A percentile compares a stretch with the other conserved stretches of the same genome.
These are phyloP conservation scores for Neospermospora avenae DNA, from an alignment of 2,329 filamentous ascomycete species.

Conservation along the genomic window DNA sequence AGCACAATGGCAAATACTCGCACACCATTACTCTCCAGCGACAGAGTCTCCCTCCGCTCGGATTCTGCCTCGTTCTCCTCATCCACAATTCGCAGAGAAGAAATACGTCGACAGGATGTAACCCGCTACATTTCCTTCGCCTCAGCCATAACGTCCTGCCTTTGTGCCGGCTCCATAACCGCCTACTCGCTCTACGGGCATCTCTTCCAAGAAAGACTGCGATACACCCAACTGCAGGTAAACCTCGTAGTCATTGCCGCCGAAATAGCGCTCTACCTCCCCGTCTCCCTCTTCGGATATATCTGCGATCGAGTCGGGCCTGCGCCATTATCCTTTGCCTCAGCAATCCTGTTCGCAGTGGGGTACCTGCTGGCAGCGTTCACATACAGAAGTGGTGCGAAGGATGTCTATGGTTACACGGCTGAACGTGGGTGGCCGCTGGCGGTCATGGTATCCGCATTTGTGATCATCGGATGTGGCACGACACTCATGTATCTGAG, in stretches of 20 bases:
- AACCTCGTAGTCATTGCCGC: conserved; percentile 86
- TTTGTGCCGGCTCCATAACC: conserved; percentile 88
- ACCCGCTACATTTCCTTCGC: conserved; percentile 47
- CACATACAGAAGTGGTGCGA: conserved; percentile 61
- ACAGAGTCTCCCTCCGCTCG: conserved; percentile 20
- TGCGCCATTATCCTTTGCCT: conserved; percentile 68
- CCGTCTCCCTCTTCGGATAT: conserved; percentile 86
- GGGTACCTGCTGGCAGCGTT: conserved; percentile 84
- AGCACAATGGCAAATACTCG: conserved; percentile 23
- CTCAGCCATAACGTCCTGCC: conserved; percentile 52
- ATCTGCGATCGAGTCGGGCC: conserved; percentile 87
- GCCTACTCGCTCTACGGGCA: conserved; percentile 94
- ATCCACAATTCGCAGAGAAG: conserved; percentile 17
- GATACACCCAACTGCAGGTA: conserved; percentile 88
- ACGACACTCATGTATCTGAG: conserved; percentile 88
- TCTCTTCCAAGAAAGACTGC: conserved; percentile 79
- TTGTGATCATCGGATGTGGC: conserved; percentile 76
- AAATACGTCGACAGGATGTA: conserved; percentile 24
- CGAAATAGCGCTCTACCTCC: conserved; percentile 84
- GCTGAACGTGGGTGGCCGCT: conserved; percentile 62
- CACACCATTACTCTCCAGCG: conserved; percentile 26
- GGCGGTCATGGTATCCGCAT: conserved; percentile 78
- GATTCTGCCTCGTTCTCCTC: conserved; percentile 20
- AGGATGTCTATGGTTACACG: conserved; percentile 41
- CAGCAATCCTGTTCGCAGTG: conserved; percentile 69